Base-by-base conservation (phyloP, 139 green algal genomes). In the Ettlia oleoabundans region DNA sequence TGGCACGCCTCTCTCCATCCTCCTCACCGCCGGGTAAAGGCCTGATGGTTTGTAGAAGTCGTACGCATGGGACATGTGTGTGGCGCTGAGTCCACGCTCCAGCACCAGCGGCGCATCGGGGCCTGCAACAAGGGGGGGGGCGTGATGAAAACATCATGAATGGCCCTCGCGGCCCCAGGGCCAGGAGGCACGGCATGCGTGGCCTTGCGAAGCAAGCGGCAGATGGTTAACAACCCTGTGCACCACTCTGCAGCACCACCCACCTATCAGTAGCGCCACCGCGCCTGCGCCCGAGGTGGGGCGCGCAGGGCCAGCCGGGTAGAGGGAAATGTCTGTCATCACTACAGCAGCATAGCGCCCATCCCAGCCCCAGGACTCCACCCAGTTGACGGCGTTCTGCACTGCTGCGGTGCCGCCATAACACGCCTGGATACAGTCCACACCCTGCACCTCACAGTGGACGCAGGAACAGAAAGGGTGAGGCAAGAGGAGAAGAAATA, bases 31-130 rank as follows among this genome's bases (percentile, higher is more conserved):
- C 0, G 94, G 94, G 74, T 93, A 97, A 21, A 91, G 65, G 47
- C 86, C 88, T 18, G 82, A 68, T 7, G 95, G 95, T 86, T 98
- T 98, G 84, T 90, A 95, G 43, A 98, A 98, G 72, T 98, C 95
- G 66, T 91, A 94, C 1, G 88, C 81, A 79, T 98, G 82, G 22
- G 87, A 67, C 37, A 83, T 81, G 81, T 95, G 89, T 24, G 74
- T 88, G 22, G 90, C 86, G 4, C 78, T 77, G 76, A 96, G n/a
- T 65, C 78, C 32, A 1, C 87, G 85, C 67, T 98, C 91, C 37
- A 97, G 37, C 52, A 82, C 89, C 28, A 98, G 88, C 1, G 95
- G 94, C 0, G 95, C 95, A 42, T 93, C 83, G 4, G 92, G 88
- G n/a, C 95, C 73, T 80, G 73, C 33, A n/a, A n/a, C n/a, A n/a